phyloP scores from a whole-genome alignment of 1,284 basidiomycete genomes.

The Dichomitus squalens region DNA sequence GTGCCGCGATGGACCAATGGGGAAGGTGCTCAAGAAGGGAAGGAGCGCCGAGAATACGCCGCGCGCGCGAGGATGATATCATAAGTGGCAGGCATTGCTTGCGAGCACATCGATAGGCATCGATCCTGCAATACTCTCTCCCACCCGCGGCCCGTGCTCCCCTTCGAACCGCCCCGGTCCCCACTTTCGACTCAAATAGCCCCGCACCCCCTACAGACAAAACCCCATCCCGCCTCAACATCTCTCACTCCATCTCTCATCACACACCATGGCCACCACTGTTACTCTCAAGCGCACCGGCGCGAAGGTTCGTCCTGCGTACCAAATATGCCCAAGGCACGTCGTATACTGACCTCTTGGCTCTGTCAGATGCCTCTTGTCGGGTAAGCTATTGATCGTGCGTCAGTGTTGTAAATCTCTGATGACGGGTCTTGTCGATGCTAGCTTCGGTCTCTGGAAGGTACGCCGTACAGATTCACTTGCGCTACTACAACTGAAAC shows the following conservation, averaged over 20 bases:
- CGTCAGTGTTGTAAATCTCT: conserved; percentile 1
- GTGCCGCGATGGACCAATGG: not conserved
- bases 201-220: not conserved
- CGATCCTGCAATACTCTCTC: conserved; percentile 7
- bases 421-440: not conserved
- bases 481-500: no score
- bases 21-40: conserved; percentile 13
- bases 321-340: not conserved
- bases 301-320: conserved; percentile 47
- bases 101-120: conserved; percentile 17
- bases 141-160: conserved; percentile 12
- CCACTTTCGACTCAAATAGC: conserved; percentile 18
- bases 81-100: no score
- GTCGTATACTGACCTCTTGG: conserved; percentile 2
- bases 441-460: conserved; percentile 75
- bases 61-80: conserved; percentile 18
- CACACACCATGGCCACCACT: conserved; percentile 48
- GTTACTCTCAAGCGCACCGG: conserved; percentile 57
- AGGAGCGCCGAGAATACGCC: conserved; percentile 14
- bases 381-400: conserved; percentile 44
- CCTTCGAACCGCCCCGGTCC: conserved; percentile 11
- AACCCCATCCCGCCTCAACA: conserved; percentile 10
- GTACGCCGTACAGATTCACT: conserved; percentile 37
- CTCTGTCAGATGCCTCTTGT: conserved; percentile 57
- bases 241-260: conserved; percentile 13